These are phyloP conservation scores for Picochlorum sp. DNA, from an alignment of 139 green algal species.

Conservation along the genomic window DNA sequence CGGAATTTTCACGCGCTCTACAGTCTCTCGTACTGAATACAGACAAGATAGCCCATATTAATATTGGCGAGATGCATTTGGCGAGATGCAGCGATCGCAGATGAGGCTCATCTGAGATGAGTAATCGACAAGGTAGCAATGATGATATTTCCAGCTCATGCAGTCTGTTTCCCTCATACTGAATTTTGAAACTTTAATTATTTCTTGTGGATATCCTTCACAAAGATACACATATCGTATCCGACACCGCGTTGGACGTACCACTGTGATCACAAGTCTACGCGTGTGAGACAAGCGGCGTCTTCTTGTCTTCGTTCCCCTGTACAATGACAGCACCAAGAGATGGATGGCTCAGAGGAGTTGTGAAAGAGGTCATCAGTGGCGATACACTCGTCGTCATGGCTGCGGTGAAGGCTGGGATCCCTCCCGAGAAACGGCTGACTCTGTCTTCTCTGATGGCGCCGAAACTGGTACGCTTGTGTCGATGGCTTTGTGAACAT, in stretches of 20 bases:
- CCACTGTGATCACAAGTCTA: too few species aligned
- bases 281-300: too few species aligned
- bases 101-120: too few species aligned
- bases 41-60: not conserved
- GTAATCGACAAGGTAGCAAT: too few species aligned
- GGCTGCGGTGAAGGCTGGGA: conserved; percentile 33
- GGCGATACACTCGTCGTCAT: conserved; percentile 84
- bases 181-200: too few species aligned
- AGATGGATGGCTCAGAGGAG: conserved; percentile 18
- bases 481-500: too few species aligned
- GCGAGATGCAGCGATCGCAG: too few species aligned
- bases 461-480: conserved; percentile 62
- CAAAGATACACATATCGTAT: too few species aligned
- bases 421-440: conserved; percentile 84
- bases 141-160: too few species aligned
- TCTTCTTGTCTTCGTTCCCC: not conserved
- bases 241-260: too few species aligned
- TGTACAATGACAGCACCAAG: conserved; percentile 7
- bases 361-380: conserved; percentile 77
- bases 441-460: conserved; percentile 81
- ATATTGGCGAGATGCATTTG: not conserved
- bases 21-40: not conserved
- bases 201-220: too few species aligned
- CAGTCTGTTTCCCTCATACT: too few species aligned
- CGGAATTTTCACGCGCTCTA: not conserved